Evolutionary conservation across 202 grass and related monocot genomes (phyloP), one percentile per base, ranked within the genome.

Genomic region (Miscanthus sacchariflorus): DNA sequence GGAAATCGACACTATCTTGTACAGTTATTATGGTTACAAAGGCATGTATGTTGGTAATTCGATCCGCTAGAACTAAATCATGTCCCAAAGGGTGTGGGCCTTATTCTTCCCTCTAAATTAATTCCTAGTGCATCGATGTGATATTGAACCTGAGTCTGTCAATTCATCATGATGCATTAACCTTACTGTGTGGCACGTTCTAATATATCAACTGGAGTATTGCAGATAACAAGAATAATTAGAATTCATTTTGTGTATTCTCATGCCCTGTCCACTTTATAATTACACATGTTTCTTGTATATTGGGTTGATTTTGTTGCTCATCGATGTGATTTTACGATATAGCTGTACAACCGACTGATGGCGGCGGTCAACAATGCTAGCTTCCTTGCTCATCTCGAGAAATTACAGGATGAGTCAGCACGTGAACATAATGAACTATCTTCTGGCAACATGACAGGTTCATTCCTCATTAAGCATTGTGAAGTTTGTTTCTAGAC

Each of bases 321-420:
- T 67, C 5, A 14, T 66, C 1, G 19, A 49, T 90, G 52, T 78
- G 40, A 54, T 86, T 78, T 79, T 73, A 18, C 3, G 7, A 23
- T 91, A 67, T 88, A 99, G 96, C 70, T 99, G 12, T 91, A 93
- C 88, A 91, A 81, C 66, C 91, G 91, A 14, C 91, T 99, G 72
- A 36, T 93, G 64, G 81, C 79, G 0, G 85, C 94, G 23, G 91
- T 91, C 2, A 91, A 99, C 65, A 92, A 88, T 28, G 88, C 78
- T 76, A 88, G 70, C 76, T 96, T 96, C 87, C 88, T 96, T 69
- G 73, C 78, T 30, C 91, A 93, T 64, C 85, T 96, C 70, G 96
- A 95, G 81, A 91, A 92, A 68, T 70, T 89, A 80, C 88, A 90
- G 68, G 81, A 85, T 30, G 86, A 90, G 49, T 91, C 89, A 45